phyloP scores from a whole-genome alignment of 257 asterid species.

The Przewalskia tangutica region DNA sequence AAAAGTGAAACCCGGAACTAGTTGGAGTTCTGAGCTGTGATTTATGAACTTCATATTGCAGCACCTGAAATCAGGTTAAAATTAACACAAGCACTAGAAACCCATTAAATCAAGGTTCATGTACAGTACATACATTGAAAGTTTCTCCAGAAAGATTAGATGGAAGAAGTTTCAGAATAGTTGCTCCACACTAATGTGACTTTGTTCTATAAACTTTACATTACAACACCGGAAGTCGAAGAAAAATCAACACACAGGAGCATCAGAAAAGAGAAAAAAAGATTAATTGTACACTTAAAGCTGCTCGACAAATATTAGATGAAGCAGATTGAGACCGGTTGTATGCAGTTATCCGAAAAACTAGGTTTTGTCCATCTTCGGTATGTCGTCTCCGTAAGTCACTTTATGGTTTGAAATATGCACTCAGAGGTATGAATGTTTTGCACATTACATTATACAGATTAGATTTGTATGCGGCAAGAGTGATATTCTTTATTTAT shows the following conservation, averaged over 20 bases:
- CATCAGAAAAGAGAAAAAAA: background rate
- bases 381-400: too few species aligned
- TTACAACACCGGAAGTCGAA: background rate
- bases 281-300: background rate
- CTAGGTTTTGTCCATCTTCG: too few species aligned
- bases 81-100: background rate
- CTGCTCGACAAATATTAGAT: constrained; percentile 5
- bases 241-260: background rate
- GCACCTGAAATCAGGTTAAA: background rate
- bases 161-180: too few species aligned
- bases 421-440: too few species aligned
- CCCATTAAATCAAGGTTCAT: background rate
- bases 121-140: background rate
- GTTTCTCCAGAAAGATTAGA: background rate
- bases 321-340: constrained; percentile 13
- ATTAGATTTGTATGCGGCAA: too few species aligned
- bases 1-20: background rate
- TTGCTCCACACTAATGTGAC: background rate
- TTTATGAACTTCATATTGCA: background rate
- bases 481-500: too few species aligned
- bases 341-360: constrained; percentile 13
- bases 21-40: background rate
- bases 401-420: too few species aligned
- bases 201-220: background rate
- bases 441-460: too few species aligned